A percentile compares a stretch with the other conserved stretches of the same genome.
Evolutionary conservation across 495 filamentous ascomycete genomes (phyloP).

Genomic region (Penicillium lividum): DNA sequence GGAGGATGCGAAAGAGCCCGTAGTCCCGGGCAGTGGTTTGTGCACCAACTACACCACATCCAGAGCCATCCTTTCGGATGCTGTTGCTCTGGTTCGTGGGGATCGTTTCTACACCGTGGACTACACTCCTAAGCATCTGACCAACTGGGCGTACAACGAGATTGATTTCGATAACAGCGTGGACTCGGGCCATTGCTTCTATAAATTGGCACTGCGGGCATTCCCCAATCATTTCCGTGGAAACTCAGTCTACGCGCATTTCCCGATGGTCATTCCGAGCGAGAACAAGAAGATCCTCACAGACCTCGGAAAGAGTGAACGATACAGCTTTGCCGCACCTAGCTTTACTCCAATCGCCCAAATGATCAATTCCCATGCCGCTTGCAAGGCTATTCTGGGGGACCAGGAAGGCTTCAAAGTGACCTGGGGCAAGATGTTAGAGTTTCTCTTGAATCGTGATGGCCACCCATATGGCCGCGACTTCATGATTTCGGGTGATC

Average conservation of each 20-base stretch:
- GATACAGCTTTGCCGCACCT: slow-evolving; percentile 55
- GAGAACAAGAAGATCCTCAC: slow-evolving; percentile 55
- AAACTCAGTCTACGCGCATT: slow-evolving; percentile 60
- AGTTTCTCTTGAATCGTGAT: slow-evolving; percentile 47
- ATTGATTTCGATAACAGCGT: slow-evolving; percentile 49
- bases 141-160: slow-evolving; percentile 73
- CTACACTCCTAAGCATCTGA: slow-evolving; percentile 74
- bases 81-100: slow-evolving; percentile 79
- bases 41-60: slow-evolving; percentile 82
- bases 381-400: slow-evolving; percentile 47
- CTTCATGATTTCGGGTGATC: slow-evolving; percentile 59
- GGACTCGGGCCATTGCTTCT: slow-evolving; percentile 60
- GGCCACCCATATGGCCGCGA: slow-evolving; percentile 46
- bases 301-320: slow-evolving; percentile 42
- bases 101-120: slow-evolving; percentile 83
- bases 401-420: slow-evolving; percentile 57
- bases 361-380: slow-evolving; percentile 52
- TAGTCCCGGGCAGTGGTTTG: slow-evolving; percentile 77
- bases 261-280: slow-evolving; percentile 57
- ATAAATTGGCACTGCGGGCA: slow-evolving; percentile 60
- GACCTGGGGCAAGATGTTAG: slow-evolving; percentile 55
- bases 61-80: slow-evolving; percentile 81
- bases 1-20: slow-evolving; percentile 73
- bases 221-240: slow-evolving; percentile 61
- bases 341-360: slow-evolving; percentile 29